Evolutionary conservation across 371 early-diverging fungal genomes (phyloP), one percentile per base, ranked within the genome.

Genomic region (Chytridium lagenaria): DNA sequence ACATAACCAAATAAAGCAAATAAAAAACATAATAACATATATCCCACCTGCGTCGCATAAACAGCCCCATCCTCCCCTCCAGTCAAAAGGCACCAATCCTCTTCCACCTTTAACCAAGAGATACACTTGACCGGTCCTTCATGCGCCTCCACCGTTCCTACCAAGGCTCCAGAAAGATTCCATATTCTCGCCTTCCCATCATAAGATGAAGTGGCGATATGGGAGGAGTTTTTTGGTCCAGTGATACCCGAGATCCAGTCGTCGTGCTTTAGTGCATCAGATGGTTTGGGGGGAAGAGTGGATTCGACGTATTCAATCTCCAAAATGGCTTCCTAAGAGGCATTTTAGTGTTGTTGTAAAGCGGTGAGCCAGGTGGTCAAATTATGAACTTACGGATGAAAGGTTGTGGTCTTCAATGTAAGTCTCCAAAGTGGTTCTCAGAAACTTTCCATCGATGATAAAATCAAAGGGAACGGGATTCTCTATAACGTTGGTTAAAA

Each of bases 231-330:
- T 50, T 12, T 87, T 26, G 73, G 59, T 7, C 68, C 71, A n/a
- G 36, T 40, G 0, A 96, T 91, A 39, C 91, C 87, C 70, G 92
- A 89, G 71, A 98, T 91, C 98, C 98, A 98, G 80, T 97, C 97
- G 75, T 96, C 96, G 71, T 94, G 95, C 75, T 93, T 88, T 73
- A 87, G 92, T 10, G 92, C 83, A 22, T 91, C 86, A 33, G 93
- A 72, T 28, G 89, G 88, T 23, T 85, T 86, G 22, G 98, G 98
- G 28, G 96, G 96, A 39, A 92, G 87, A 87, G 92, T 89, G 0
- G 94, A 91, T 79, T 94, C 93, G 40, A 96, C 90, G 85, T 94
- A 96, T 83, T 98, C 95, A 36, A 97, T 82, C n/a, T 88, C 89
- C 63, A 98, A 76, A 3, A 92, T 79, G 69, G 93, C 92, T 89